Base-by-base conservation (phyloP, 129 eudicot genomes). In the Mikania micrantha region DNA sequence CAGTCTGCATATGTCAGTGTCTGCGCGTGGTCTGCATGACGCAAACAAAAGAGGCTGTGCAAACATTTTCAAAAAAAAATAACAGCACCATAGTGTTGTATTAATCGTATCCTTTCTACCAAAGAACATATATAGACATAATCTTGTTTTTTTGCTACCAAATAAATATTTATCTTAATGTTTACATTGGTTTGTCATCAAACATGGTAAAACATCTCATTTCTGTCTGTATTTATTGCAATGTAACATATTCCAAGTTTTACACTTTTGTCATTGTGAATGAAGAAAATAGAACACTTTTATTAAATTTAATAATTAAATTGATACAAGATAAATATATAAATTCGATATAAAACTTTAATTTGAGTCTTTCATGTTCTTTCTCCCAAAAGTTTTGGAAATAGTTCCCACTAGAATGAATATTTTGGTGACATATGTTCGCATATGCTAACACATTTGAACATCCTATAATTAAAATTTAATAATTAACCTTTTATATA, bases 391-490 rank as follows among this genome's bases (percentile, higher is more conserved):
- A 4, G 20, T 4, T 60, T 70, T 2, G 10, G 28, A 58, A 58
- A 25, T 24, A 60, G 60, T 45, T 58, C 13, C 63, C 11, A 12
- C 15, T 49, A 67, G 8, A 34, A 34, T 34, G 32, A 48, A 67
- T 47, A 24, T 29, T 40, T 40, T 27, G 56, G 41, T 48, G 49
- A 59, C 9, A 59, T 19, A 10, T 58, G 10, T 20, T 35, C 25
- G 52, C 58, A 71, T 34, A 40, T 59, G 56, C 15, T 62, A 19
- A 31, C 13, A 72, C 62, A 65, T 64, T 74, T 73, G 53, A 73
- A 41, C 25, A 27, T 73, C 57, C 70, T 73, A 20, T 47, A 5
- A 15, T 44, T 13, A 32, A 29, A 29, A 2, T 4, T 47, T 47
- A n/a, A n/a, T 47, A 47, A 16, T 24, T 10, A 19, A 25, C 24